Evolutionary conservation across 768 basidiomycete genomes (phyloP), one percentile per base, ranked within the genome.

Genomic region (Rhizopogon vinicolor): DNA sequence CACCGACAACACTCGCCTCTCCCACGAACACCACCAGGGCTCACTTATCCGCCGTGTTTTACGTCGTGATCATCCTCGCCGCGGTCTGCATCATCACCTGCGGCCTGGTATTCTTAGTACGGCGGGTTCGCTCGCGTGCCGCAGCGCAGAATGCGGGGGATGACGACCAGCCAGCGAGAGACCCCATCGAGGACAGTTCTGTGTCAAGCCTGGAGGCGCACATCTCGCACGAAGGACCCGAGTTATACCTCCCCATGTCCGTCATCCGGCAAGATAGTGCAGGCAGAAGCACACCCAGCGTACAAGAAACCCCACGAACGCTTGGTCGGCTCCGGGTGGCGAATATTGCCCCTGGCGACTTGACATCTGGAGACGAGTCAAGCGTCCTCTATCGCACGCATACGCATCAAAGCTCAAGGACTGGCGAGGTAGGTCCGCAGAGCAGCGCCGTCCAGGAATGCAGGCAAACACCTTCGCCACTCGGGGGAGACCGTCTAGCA

Each of bases 21-120:
- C 62, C 69, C 18, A 53, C 29, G 41, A 63, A 66, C 2, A 60
- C 69, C 4, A 41, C 65, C 14, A 62, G 46, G 19, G 52, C 65
- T 4, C 28, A 57, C 12, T 19, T 49, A 14, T 54, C 69, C 3
- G 65, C 78, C 1, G 74, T 78, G 39, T 75, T 81, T 61, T 83
- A 83, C 59, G 61, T 81, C 4, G 79, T 72, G 25, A 73, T 84
- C 51, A 70, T 73, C n/a, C 68, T 84, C 3, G 82, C 78, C 33
- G 66, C 68, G 0, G 72, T 85, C 55, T 71, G 74, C 16, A 70
- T 75, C 35, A 58, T 81, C 48, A 77, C 78, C 6, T 72, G 74
- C 51, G 42, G 82, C 35, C 64, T 76, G 14, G 75, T 79, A 40
- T 59, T 83, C n/a, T 62, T 80, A 33, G 76, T 79, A 0, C 82